Percentiles rank a stretch among this genome's conserved stretches.
Evolutionary conservation across 768 basidiomycete genomes (phyloP).

Genomic region (Leccinum boreale): DNA sequence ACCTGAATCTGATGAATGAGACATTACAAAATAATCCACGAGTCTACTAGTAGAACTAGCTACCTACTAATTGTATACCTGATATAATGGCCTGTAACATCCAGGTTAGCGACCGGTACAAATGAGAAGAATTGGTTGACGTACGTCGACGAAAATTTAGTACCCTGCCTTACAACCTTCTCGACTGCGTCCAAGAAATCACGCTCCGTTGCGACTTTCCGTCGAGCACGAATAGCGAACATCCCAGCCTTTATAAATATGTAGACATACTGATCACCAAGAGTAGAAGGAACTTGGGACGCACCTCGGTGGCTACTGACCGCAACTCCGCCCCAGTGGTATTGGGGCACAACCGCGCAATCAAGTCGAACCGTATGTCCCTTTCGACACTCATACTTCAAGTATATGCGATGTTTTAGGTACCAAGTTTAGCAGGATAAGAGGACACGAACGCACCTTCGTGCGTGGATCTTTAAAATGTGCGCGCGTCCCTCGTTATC

Average conservation of each 20-base stretch:
- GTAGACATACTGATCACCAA: conserved; percentile 89
- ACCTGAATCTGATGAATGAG: not conserved
- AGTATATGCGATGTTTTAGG: not conserved
- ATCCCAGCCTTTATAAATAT: conserved; percentile 94
- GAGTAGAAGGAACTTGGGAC: conserved; percentile 12
- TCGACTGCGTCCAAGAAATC: conserved; percentile 98
- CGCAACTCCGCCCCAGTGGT: conserved; percentile 98
- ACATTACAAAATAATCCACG: conserved; percentile 12
- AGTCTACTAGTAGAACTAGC: conserved; percentile 6
- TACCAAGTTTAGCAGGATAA: not conserved
- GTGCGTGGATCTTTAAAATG: conserved; percentile 93
- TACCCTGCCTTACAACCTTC: conserved; percentile 96
- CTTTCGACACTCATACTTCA: conserved; percentile 94
- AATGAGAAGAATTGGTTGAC: conserved; percentile 25
- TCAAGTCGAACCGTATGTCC: conserved; percentile 95
- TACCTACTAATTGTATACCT: conserved; percentile 81
- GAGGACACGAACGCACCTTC: conserved; percentile 56
- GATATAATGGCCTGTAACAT: conserved; percentile 70
- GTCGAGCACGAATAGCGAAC: conserved; percentile 96
- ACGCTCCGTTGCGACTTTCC: conserved; percentile 95
- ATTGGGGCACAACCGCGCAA: conserved; percentile 95
- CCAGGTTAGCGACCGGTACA: not conserved
- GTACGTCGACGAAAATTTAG: conserved; percentile 96
- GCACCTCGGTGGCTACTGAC: conserved; percentile 92
- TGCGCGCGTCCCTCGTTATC: conserved; percentile 96